These are phyloP conservation scores for Fusarium chlamydosporum DNA, from an alignment of 2,329 filamentous ascomycete genomes.

Conservation along the genomic window DNA sequence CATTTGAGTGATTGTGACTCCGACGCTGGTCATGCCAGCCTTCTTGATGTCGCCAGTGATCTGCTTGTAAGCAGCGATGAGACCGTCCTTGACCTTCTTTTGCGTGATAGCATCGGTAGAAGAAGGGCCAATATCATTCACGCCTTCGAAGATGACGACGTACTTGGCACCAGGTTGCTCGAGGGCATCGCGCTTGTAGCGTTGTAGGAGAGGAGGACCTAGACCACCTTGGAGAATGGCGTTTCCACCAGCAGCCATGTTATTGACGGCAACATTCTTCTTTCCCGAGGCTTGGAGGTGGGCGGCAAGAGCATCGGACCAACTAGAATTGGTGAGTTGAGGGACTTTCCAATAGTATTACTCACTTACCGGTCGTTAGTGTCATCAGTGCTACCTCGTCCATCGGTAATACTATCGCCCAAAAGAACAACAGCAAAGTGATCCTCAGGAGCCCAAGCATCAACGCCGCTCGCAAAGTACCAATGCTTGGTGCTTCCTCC, in stretches of 20 bases:
- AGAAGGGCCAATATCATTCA: conserved; percentile 33
- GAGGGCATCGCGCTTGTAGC: conserved; percentile 33
- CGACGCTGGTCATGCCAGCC: conserved; percentile 9
- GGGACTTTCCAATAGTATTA: rapidly evolving
- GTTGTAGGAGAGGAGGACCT: conserved; percentile 28
- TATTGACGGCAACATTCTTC: conserved; percentile 34
- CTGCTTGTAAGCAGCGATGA: conserved; percentile 19
- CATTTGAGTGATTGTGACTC: conserved; percentile 33
- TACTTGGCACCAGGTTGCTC: conserved; percentile 29
- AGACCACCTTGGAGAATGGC: conserved; percentile 35
- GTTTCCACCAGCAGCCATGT: conserved; percentile 38
- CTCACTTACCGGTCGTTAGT: conserved; percentile 24
- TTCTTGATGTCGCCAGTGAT: conserved; percentile 18
- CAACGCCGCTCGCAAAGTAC: conserved; percentile 36
- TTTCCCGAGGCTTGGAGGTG: conserved; percentile 23
- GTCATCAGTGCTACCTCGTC: conserved; percentile 38
- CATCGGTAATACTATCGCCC: conserved; percentile 39
- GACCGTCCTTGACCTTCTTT: conserved; percentile 3
- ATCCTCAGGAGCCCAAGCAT: conserved; percentile 25
- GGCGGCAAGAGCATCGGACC: conserved; percentile 33
- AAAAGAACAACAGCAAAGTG: conserved; percentile 35
- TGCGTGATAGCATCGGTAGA: conserved; percentile 20
- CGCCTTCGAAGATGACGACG: conserved; percentile 27
- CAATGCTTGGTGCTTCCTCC: conserved; percentile 33
- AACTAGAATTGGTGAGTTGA: conserved; percentile 6